phyloP scores from a whole-genome alignment of 1,284 basidiomycete species.

The Fomitopsis pinicola region DNA sequence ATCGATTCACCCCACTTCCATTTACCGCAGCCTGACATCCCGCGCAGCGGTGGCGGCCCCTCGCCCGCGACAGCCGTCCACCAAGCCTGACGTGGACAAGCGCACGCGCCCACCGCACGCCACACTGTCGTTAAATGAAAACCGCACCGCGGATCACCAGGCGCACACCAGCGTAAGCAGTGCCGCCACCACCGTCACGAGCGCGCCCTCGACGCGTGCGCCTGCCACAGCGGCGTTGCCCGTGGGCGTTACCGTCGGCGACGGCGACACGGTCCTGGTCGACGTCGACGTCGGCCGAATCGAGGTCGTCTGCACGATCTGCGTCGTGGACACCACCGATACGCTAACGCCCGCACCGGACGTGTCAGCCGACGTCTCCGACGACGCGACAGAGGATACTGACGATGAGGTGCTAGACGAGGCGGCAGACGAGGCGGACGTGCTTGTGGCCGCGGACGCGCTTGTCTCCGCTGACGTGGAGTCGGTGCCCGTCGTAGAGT shows the following conservation, averaged over 20 bases:
- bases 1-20: neutral
- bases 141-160: neutral
- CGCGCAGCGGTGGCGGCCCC: neutral
- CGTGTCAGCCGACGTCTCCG: neutral
- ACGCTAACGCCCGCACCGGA: neutral
- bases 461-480: neutral
- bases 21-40: neutral
- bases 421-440: neutral
- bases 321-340: neutral
- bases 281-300: neutral
- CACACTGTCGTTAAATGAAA: neutral
- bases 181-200: neutral
- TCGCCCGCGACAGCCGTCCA: neutral
- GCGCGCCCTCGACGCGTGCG: neutral
- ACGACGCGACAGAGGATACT: neutral
- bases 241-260: neutral
- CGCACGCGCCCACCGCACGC: neutral
- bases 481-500: neutral
- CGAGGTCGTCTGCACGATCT: neutral
- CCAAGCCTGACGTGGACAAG: too few species aligned
- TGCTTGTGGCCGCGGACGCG: too few species aligned
- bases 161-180: slow-evolving; percentile 1
- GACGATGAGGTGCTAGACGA: neutral
- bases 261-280: neutral
- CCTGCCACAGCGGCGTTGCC: neutral